These are phyloP conservation scores for Arthroderma sp. DNA, from an alignment of 2,329 filamentous ascomycete genomes.

Conservation along the genomic window DNA sequence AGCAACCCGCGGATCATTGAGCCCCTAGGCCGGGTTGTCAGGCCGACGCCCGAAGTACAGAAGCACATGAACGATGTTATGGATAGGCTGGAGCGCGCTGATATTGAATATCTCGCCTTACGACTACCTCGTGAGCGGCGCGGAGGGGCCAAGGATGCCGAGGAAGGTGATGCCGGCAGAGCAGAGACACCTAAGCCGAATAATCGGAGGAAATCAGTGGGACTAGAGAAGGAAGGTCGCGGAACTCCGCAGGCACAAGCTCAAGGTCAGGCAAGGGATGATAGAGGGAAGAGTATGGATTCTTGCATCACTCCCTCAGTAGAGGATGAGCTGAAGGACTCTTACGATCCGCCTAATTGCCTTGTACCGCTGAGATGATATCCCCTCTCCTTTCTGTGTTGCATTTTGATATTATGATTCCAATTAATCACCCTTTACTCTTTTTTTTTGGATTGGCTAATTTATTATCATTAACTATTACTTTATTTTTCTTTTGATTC, in stretches of 20 bases:
- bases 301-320: constrained; percentile 8
- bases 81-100: constrained; percentile 42
- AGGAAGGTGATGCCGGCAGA: constrained; percentile 16
- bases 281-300: constrained; percentile 14
- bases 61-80: constrained; percentile 46
- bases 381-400: background rate
- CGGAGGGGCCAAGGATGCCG: constrained; percentile 10
- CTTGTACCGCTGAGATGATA: constrained; percentile 17
- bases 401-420: background rate
- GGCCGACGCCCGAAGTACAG: constrained; percentile 39
- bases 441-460: no score
- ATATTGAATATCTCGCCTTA: constrained; percentile 43
- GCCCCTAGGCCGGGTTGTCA: constrained; percentile 43
- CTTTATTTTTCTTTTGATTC: no score
- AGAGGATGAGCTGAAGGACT: constrained; percentile 27
- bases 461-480: no score
- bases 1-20: constrained; percentile 40
- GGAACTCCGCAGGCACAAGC: background rate
- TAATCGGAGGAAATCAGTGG: background rate
- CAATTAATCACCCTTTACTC: no score
- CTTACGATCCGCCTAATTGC: constrained; percentile 27
- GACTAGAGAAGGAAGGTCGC: background rate
- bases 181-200: background rate
- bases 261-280: constrained; percentile 10
- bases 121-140: constrained; percentile 36